phyloP scores from a whole-genome alignment of 2,329 filamentous ascomycete genomes.

The Helotiales sp. region DNA sequence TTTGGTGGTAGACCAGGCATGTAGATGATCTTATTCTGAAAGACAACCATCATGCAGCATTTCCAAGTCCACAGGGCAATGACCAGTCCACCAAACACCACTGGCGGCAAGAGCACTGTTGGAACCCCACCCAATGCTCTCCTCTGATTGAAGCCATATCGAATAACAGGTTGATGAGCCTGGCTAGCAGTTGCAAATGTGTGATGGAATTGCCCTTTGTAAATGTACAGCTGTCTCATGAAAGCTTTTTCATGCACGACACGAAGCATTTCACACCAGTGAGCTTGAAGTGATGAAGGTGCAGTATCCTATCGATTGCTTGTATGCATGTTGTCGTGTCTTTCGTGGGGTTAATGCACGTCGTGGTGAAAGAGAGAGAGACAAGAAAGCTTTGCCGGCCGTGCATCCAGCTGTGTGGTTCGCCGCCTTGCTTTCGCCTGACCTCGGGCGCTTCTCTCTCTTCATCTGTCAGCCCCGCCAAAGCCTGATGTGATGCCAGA shows the following conservation, averaged over 20 bases:
- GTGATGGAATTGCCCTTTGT: no score
- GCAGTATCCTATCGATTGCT: conserved; percentile 3
- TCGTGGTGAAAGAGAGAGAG: background rate
- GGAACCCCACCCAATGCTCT: conserved; percentile 32
- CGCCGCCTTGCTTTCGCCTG: conserved; percentile 4
- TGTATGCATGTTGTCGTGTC: conserved; percentile 21
- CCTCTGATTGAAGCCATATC: conserved; percentile 14
- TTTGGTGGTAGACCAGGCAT: conserved; percentile 78
- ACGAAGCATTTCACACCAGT: conserved; percentile 26
- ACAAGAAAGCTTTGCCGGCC: background rate
- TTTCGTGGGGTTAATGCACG: background rate
- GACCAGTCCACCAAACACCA: conserved; percentile 69
- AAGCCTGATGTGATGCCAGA: background rate
- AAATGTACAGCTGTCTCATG: background rate
- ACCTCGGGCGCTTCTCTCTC: no score
- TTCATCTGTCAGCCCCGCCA: background rate
- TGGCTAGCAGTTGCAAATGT: no score
- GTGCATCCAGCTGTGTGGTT: background rate
- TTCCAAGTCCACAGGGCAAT: conserved; percentile 68
- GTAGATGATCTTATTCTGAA: conserved; percentile 84
- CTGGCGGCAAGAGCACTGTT: conserved; percentile 52
- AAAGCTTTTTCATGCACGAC: conserved; percentile 13
- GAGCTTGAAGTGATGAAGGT: background rate
- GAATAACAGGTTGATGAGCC: background rate
- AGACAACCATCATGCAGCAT: conserved; percentile 75